phyloP scores from a whole-genome alignment of 305 asterid genomes.

The Fraxinus velutina region DNA sequence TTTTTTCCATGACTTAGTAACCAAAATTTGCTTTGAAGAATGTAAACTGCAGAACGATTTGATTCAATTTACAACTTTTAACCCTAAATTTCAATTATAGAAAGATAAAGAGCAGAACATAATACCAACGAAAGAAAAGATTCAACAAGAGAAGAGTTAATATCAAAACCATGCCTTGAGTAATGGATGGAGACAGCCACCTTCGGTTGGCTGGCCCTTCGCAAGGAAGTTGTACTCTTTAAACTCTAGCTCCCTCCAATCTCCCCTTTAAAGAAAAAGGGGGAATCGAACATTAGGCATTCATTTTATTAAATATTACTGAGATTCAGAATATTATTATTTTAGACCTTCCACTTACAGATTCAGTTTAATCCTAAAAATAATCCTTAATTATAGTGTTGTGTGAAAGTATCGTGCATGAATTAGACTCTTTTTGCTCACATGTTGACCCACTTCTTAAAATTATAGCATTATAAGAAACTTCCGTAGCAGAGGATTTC shows the following conservation, averaged over 20 bases:
- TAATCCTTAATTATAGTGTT: background rate
- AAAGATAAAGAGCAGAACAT: conserved; percentile 2
- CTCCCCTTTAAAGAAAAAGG: conserved; percentile 55
- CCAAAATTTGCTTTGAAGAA: background rate
- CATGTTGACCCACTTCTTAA: background rate
- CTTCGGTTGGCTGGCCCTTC: conserved; percentile 89
- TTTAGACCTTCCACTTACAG: background rate
- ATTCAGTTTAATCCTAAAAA: background rate
- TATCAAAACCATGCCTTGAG: conserved; percentile 57
- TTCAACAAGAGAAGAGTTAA: conserved; percentile 11
- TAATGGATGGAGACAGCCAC: conserved; percentile 90
- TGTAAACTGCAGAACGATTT: background rate
- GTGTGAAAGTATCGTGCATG: background rate
- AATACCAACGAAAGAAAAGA: conserved; percentile 2
- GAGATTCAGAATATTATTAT: background rate
- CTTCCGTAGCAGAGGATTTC: conserved; percentile 3
- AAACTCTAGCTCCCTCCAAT: conserved; percentile 85
- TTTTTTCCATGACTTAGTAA: background rate
- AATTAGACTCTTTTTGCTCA: background rate
- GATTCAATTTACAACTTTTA: background rate
- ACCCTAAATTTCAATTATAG: background rate
- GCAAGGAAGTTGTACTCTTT: conserved; percentile 94
- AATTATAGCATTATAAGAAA: background rate
- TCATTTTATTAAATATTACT: background rate
- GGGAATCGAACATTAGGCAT: conserved; percentile 12